phyloP scores from a whole-genome alignment of 1,284 basidiomycete species.

The Apiotrichum laibachii region DNA sequence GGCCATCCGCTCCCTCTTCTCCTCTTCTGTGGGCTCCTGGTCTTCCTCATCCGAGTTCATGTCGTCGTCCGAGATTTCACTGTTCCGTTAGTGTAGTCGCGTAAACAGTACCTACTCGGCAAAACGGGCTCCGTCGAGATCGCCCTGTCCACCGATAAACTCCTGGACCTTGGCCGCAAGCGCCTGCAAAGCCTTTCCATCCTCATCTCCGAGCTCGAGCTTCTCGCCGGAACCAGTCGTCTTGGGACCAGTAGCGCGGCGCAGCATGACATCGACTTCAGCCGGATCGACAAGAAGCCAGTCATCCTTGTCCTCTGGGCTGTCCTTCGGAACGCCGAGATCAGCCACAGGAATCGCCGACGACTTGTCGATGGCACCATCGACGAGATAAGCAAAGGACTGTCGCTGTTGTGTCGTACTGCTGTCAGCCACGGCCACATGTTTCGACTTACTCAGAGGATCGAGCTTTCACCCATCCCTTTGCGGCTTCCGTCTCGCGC shows the following conservation, averaged over 20 bases:
- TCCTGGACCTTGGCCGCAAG: constrained; percentile 78
- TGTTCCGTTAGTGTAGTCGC: constrained; percentile 15
- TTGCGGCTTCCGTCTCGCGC: constrained; percentile 67
- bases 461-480: constrained; percentile 63
- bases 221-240: constrained; percentile 43
- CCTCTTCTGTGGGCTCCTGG: constrained; percentile 34
- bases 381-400: constrained; percentile 71
- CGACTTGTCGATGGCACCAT: constrained; percentile 57
- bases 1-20: constrained; percentile 40
- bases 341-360: constrained; percentile 6
- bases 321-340: constrained; percentile 8
- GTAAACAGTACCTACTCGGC: constrained; percentile 65
- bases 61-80: constrained; percentile 54
- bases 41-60: constrained; percentile 39
- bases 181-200: constrained; percentile 66
- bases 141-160: constrained; percentile 83
- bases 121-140: constrained; percentile 79
- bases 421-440: constrained; percentile 1
- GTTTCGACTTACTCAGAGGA: constrained; percentile 62
- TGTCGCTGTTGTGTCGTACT: constrained; percentile 55
- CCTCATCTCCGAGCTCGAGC: constrained; percentile 53
- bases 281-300: constrained; percentile 49
- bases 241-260: constrained; percentile 25
- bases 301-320: constrained; percentile 42
- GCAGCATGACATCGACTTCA: constrained; percentile 48